phyloP scores from a whole-genome alignment of 1,284 basidiomycete genomes.

The Peniophora sp. region DNA sequence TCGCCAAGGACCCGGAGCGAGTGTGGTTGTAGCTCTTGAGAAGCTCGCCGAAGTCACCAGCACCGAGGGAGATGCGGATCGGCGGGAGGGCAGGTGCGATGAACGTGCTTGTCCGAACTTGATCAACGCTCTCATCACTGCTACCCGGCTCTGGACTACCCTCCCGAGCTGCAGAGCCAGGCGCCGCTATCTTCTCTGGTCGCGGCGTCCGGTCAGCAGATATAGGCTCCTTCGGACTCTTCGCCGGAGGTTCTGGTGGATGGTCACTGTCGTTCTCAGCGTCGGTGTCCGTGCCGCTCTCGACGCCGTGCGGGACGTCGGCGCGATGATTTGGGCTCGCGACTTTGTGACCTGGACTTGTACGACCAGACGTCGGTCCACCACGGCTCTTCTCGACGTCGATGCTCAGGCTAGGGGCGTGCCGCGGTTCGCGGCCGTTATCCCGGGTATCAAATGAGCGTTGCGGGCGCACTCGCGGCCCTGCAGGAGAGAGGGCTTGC shows the following conservation, averaged over 20 bases:
- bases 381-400: constrained; percentile 12
- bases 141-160: constrained; percentile 8
- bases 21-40: constrained; percentile 43
- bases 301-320: constrained; percentile 63
- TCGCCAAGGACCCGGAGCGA: constrained; percentile 19
- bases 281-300: constrained; percentile 69
- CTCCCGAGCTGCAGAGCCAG: constrained; percentile 34
- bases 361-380: constrained; percentile 12
- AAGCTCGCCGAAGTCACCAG: constrained; percentile 70
- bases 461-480: constrained; percentile 10
- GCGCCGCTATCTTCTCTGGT: constrained; percentile 7
- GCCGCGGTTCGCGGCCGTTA: background rate
- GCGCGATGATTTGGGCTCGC: constrained; percentile 34
- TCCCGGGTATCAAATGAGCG: constrained; percentile 17
- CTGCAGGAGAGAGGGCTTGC: constrained; percentile 3
- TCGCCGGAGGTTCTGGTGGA: constrained; percentile 46
- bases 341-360: constrained; percentile 27
- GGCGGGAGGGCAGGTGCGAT: constrained; percentile 76
- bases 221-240: constrained; percentile 18
- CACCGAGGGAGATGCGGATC: constrained; percentile 76
- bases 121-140: constrained; percentile 43
- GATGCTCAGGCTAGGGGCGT: constrained; percentile 7
- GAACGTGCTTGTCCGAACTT: constrained; percentile 63
- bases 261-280: constrained; percentile 38
- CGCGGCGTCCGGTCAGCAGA: background rate